phyloP scores from a whole-genome alignment of 2,329 filamentous ascomycete species.

The Ophiostoma quercus region DNA sequence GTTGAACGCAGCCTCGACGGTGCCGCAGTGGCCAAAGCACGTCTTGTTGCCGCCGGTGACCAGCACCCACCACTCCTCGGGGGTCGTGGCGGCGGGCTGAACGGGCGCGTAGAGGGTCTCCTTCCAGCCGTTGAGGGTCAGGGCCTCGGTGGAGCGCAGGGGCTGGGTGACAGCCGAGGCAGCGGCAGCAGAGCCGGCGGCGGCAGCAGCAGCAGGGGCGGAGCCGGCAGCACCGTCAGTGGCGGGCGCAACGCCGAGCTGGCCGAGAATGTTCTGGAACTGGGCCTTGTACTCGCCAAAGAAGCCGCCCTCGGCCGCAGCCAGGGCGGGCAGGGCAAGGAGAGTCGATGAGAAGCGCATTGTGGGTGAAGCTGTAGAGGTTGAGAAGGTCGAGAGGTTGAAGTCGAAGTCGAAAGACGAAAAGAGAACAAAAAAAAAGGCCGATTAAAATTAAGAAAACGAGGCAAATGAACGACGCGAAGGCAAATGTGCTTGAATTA shows the following conservation, averaged over 20 bases:
- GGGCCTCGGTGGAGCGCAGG: background rate
- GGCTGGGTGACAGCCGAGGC: conserved; percentile 28
- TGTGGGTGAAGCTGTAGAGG: conserved; percentile 27
- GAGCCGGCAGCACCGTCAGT: conserved; percentile 39
- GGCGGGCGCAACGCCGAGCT: conserved; percentile 47
- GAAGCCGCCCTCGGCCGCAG: conserved; percentile 41
- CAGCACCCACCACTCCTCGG: conserved; percentile 72
- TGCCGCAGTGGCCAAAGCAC: conserved; percentile 63
- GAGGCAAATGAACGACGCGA: conserved; percentile 13
- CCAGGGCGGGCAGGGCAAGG: conserved; percentile 53
- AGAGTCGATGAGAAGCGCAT: conserved; percentile 55
- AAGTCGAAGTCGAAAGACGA: background rate
- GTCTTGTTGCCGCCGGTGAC: conserved; percentile 73
- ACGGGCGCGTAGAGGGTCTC: conserved; percentile 60
- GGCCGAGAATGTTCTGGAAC: conserved; percentile 59
- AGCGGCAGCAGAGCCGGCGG: conserved; percentile 45
- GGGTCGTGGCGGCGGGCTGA: conserved; percentile 52
- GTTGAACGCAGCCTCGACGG: conserved; percentile 61
- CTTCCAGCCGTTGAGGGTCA: conserved; percentile 68
- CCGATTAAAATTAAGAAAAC: conserved; percentile 13
- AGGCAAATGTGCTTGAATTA: background rate
- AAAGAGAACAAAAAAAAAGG: conserved; percentile 14
- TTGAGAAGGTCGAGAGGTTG: background rate
- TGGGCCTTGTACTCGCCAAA: conserved; percentile 57
- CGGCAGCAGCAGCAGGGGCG: conserved; percentile 33